Base-by-base conservation (phyloP, 148 eudicot species). In the Salicornia ramosissima region DNA sequence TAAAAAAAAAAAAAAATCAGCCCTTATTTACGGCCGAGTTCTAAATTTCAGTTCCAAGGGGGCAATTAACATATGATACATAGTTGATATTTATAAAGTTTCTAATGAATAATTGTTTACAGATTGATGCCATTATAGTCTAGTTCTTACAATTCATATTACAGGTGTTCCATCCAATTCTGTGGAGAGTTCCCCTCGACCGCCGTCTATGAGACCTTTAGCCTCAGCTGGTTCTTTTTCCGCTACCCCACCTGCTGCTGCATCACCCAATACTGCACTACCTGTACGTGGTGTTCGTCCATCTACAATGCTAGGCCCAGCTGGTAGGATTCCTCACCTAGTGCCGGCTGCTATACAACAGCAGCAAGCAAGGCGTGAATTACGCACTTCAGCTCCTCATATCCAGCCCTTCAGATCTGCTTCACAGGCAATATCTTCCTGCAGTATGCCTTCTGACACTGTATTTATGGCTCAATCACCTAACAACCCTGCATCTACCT, bases 311-410 rank as follows among this genome's bases (percentile, higher is more conserved):
- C 36, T 87, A 16, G 55, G 71, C 65, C 40, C 68, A 60, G 64
- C 75, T 28, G 24, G 50, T 58, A 73, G 82, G 70, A 73, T 84
- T 8, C 80, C 83, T 53, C 72, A 39, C 16, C 70, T 74, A 49
- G 64, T 77, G 49, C 82, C 75, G 67, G 68, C 77, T 40, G 68
- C 76, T 10, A 72, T 71, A 29, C 70, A 29, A 26, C 87, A 67
- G 57, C 80, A 62, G 60, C 47, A 39, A 34, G 46, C 64, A 19
- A 60, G 68, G 59, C 67, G 80, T 58, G 81, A 82, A 67, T 43
- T 77, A 29, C 88, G 81, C 64, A 80, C 82, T 64, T 81, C 78
- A 50, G 81, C 82, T 53, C 90, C 92, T 34, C 90, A 87, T 63
- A 79, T 83, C 55, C 91, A 78, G 52, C 58, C 77, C 36, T 82